Evolutionary conservation across 148 eudicot genomes (phyloP).

Genomic region (Salicornia ramosissima): DNA sequence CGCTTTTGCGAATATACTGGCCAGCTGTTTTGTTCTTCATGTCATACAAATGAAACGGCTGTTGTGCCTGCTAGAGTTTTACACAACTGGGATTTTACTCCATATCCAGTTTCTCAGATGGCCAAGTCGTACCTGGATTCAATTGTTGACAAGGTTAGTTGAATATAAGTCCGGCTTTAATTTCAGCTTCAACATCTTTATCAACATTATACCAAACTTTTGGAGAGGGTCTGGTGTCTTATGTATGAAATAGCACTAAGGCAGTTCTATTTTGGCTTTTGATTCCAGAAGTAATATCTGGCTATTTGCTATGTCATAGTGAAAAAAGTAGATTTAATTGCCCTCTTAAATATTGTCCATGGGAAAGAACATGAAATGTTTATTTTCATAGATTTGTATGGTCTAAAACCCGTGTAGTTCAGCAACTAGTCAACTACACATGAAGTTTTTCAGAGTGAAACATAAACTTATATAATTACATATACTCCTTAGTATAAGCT

Average conservation of each 20-base stretch:
- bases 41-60: conserved; percentile 78
- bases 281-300: neutral
- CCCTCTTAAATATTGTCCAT: neutral
- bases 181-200: neutral
- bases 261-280: neutral
- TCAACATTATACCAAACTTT: neutral
- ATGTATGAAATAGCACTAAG: neutral
- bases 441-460: neutral
- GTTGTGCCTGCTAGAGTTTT: conserved; percentile 91
- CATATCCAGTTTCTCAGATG: conserved; percentile 80
- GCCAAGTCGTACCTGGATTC: conserved; percentile 90
- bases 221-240: neutral
- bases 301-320: neutral
- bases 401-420: neutral
- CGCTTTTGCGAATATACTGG: conserved; percentile 93
- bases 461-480: neutral
- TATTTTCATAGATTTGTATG: neutral
- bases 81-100: conserved; percentile 90
- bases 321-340: neutral
- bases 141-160: conserved; percentile 60
- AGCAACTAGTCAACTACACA: neutral
- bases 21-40: conserved; percentile 82
- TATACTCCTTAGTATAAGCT: too few relatives aligned
- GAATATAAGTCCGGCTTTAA: neutral
- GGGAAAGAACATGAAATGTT: neutral